These are phyloP conservation scores for Cydonia oblonga DNA, from an alignment of 331 rosid genomes.

Conservation along the genomic window DNA sequence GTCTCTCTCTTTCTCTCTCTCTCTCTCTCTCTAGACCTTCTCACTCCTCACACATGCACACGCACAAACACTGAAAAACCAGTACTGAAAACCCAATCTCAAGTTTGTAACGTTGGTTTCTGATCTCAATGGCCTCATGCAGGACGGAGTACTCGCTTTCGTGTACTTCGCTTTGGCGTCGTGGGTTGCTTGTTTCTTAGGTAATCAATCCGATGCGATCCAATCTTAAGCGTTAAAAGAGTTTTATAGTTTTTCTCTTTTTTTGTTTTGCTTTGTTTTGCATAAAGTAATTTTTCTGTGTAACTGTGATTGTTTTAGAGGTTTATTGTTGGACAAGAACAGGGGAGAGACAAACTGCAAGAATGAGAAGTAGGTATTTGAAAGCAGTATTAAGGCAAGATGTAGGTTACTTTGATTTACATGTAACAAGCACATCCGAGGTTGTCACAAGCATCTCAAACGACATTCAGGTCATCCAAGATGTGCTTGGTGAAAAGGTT, in stretches of 20 bases:
- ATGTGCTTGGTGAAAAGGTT: slow-evolving; percentile 68
- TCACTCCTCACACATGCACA: background rate
- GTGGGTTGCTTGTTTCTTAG: slow-evolving; percentile 58
- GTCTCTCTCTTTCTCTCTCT: slow-evolving; percentile 16
- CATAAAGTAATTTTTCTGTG: no score
- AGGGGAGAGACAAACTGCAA: slow-evolving; percentile 66
- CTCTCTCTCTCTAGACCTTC: background rate
- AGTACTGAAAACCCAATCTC: background rate
- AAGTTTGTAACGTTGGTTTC: background rate
- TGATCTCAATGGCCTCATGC: background rate
- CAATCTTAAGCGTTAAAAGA: no score
- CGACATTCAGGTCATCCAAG: slow-evolving; percentile 63
- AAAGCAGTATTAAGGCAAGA: slow-evolving; percentile 73
- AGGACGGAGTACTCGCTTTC: slow-evolving; percentile 44
- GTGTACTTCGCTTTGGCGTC: slow-evolving; percentile 43
- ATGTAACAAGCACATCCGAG: slow-evolving; percentile 61
- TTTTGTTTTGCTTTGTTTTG: background rate
- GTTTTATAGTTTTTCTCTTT: background rate
- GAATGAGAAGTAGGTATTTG: slow-evolving; percentile 57
- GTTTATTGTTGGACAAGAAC: slow-evolving; percentile 91
- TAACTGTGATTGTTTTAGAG: slow-evolving; percentile 19
- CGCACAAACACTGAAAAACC: background rate
- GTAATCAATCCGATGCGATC: background rate
- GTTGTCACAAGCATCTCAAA: slow-evolving; percentile 55
- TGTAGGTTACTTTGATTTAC: slow-evolving; percentile 62